Conservation (phyloP, 495 filamentous ascomycete species). For the Pseudoneurospora amorphoporcata region DNA sequence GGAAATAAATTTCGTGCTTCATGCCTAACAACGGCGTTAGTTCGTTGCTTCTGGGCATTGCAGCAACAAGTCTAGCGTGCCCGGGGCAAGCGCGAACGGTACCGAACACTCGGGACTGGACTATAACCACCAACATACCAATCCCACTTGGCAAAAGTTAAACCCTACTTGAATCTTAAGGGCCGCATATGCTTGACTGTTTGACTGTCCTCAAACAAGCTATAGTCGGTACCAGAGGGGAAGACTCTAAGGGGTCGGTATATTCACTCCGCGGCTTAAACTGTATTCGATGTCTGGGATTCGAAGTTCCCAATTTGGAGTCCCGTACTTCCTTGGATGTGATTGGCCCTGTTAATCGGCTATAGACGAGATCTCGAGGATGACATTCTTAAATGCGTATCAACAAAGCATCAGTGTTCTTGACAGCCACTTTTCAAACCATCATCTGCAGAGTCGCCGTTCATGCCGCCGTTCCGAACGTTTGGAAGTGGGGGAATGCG, state of each 20-base stretch:
- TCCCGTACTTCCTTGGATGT: neutral
- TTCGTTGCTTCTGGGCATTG: no score
- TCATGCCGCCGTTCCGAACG: neutral
- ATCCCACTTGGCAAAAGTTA: neutral
- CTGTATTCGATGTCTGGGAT: neutral
- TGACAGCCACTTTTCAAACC: neutral
- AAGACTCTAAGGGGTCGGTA: neutral
- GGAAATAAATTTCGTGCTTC: neutral
- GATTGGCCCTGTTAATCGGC: neutral
- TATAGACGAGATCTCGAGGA: neutral
- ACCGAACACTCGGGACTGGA: no score
- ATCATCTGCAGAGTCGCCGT: neutral
- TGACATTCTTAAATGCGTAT: neutral
- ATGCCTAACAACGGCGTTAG: no score
- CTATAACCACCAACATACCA: neutral
- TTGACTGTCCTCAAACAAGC: neutral
- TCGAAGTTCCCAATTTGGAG: neutral
- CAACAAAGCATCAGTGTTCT: neutral
- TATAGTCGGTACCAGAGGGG: neutral
- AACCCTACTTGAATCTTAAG: neutral
- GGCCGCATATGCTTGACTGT: neutral
- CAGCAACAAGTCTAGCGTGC: no score
- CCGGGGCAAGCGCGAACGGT: no score
- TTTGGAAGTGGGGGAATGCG: neutral
- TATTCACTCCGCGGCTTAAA: neutral